These are phyloP conservation scores for Ceratobasidium sp. DNA, from an alignment of 1,284 basidiomycete genomes.

Conservation along the genomic window DNA sequence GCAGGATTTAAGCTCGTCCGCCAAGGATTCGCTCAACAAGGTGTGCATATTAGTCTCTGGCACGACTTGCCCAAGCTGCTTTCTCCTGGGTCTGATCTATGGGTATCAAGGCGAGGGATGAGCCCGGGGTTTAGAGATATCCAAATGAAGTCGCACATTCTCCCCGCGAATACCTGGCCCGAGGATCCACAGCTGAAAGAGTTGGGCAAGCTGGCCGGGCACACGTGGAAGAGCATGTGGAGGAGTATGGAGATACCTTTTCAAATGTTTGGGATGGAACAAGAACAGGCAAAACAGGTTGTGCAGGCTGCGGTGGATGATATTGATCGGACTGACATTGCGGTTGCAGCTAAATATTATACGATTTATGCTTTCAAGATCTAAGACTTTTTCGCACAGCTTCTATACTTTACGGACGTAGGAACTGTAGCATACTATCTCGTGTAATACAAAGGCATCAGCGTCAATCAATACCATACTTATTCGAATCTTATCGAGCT, in stretches of 20 bases:
- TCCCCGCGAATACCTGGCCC: background rate
- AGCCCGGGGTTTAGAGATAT: background rate
- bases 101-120: background rate
- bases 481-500: too few relatives aligned
- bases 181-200: background rate
- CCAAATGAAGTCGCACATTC: background rate
- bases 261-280: background rate
- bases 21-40: constrained; percentile 17
- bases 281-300: background rate
- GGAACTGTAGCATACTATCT: too few relatives aligned
- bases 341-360: background rate
- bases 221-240: constrained; percentile 1
- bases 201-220: background rate
- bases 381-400: background rate
- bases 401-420: too few relatives aligned
- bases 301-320: background rate
- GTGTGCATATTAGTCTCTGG: background rate
- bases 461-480: too few relatives aligned
- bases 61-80: background rate
- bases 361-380: constrained; percentile 1
- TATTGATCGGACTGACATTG: constrained; percentile 2
- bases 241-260: constrained; percentile 3
- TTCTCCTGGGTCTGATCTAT: background rate
- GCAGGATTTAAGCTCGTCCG: constrained; percentile 7
- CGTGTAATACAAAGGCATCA: too few relatives aligned